Conservation (phyloP, 1,284 basidiomycete species). For the Blastosporella zonata region DNA sequence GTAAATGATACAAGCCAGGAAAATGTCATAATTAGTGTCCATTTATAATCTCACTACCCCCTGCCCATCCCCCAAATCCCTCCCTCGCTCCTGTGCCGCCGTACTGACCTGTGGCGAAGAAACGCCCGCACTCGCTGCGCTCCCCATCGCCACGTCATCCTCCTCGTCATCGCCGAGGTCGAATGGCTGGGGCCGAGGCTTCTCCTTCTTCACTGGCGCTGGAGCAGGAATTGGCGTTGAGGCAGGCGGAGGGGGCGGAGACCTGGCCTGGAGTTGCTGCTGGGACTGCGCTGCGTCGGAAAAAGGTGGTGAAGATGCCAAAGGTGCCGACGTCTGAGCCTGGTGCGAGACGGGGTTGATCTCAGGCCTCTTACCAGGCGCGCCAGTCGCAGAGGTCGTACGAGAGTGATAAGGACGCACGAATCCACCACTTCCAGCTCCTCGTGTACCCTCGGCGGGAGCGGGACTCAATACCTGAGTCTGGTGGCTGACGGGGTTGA, state of each 20-base stretch:
- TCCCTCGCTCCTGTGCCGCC: constrained; percentile 3
- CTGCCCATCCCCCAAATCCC: neutral
- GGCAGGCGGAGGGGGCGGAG: neutral
- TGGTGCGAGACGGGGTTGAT: constrained; percentile 44
- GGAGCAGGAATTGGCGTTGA: constrained; percentile 9
- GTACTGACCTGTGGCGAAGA: constrained; percentile 5
- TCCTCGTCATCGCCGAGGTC: constrained; percentile 28
- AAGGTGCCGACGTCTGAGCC: constrained; percentile 26
- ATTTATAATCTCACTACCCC: constrained; percentile 7
- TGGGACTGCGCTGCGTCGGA: neutral
- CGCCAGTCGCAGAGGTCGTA: constrained; percentile 12
- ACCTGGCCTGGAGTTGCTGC: constrained; percentile 6
- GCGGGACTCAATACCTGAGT: constrained; percentile 28
- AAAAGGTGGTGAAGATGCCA: neutral
- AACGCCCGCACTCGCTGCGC: constrained; percentile 4
- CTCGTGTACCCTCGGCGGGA: constrained; percentile 9
- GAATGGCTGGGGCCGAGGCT: constrained; percentile 11
- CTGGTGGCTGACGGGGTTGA: constrained; percentile 42
- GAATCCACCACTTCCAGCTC: constrained; percentile 22
- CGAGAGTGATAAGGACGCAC: constrained; percentile 26
- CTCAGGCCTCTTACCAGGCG: constrained; percentile 19
- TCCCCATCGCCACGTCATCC: constrained; percentile 20
- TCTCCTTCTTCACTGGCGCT: constrained; percentile 16
- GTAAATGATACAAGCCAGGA: neutral
- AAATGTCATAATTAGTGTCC: neutral